Evolutionary conservation across 257 asterid genomes (phyloP), one percentile per base, ranked within the genome.

Genomic region (Verbena officinalis): DNA sequence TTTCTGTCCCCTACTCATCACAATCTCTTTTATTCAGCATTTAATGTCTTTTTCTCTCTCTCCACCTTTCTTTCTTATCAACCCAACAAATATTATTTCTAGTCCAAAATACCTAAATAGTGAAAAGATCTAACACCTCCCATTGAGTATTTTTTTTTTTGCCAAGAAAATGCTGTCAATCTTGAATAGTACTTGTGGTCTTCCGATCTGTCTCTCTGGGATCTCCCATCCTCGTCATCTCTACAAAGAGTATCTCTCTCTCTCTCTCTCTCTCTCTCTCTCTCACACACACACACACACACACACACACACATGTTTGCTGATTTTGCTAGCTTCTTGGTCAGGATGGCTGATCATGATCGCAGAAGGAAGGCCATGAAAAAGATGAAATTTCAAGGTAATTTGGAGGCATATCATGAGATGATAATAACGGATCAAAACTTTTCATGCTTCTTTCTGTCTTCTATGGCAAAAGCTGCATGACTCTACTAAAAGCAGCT

Each of bases 291-390:
- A 36, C 70, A 54, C 55, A 36, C 49, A 50, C 50, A 13, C 53
- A 48, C 13, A 20, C 43, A 20, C 13, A 52, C 59, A 27, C 0
- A 10, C 17, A 43, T 22, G 56, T 54, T 31, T 75, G 51, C 53
- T 40, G 19, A 51, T 30, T 4, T 44, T 66, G 24, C n/a, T n/a
- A n/a, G n/a, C 65, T 70, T 52, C 13, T 23, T 68, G 65, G 27
- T 45, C 56, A 81, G 81, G 77, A 72, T 77, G 69, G 67, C 69
- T 21, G 86, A 81, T 66, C 86, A 78, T 53, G 78, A 57, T 5
- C 58, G 71, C 24, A 81, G 83, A 79, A 81, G 83, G 53, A 59
- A 75, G 69, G 73, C 52, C 14, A 65, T 75, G 36, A 77, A 69
- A 59, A 77, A 45, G 75, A 54, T 60, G 75, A 64, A 55, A 43